Conservation (phyloP, 495 filamentous ascomycete genomes). For the Penicillium pulvis region DNA sequence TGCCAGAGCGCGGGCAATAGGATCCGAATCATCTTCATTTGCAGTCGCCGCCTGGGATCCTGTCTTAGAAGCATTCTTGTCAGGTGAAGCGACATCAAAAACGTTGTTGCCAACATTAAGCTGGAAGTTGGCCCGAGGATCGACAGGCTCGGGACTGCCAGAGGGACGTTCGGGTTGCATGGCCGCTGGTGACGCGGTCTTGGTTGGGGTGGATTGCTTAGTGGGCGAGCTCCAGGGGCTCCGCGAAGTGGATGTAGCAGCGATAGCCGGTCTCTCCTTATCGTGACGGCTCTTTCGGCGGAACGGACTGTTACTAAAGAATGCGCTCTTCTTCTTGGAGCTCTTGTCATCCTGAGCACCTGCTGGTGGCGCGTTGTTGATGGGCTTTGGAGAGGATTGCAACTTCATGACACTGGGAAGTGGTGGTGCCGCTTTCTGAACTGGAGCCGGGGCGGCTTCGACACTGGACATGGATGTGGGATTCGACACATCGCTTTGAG, state of each 20-base stretch:
- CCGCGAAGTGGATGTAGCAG: constrained; percentile 14
- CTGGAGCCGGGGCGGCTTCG: constrained; percentile 47
- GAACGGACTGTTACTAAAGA: constrained; percentile 96
- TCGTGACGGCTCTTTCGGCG: constrained; percentile 86
- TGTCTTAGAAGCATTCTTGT: constrained; percentile 45
- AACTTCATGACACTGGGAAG: constrained; percentile 50
- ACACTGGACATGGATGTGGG: constrained; percentile 89
- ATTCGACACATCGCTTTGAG: constrained; percentile 87
- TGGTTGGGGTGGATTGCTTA: constrained; percentile 37
- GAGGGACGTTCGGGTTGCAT: constrained; percentile 32
- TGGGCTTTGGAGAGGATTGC: constrained; percentile 69
- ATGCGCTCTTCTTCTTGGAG: constrained; percentile 84
- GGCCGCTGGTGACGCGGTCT: constrained; percentile 22
- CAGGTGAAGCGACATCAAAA: constrained; percentile 90
- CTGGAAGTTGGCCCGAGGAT: constrained; percentile 89
- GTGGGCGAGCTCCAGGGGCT: constrained; percentile 41
- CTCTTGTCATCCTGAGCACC: constrained; percentile 56
- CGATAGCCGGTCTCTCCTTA: constrained; percentile 61
- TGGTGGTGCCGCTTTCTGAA: constrained; percentile 16
- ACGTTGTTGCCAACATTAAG: constrained; percentile 97
- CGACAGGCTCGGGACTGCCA: constrained; percentile 84
- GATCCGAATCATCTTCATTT: constrained; percentile 65
- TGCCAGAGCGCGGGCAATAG: constrained; percentile 88
- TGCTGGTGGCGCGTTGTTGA: constrained; percentile 47
- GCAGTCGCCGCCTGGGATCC: constrained; percentile 35